Evolutionary conservation across 164 flowering plant genomes (phyloP), one percentile per base, ranked within the genome.

Genomic region (Vitis rotundifolia): DNA sequence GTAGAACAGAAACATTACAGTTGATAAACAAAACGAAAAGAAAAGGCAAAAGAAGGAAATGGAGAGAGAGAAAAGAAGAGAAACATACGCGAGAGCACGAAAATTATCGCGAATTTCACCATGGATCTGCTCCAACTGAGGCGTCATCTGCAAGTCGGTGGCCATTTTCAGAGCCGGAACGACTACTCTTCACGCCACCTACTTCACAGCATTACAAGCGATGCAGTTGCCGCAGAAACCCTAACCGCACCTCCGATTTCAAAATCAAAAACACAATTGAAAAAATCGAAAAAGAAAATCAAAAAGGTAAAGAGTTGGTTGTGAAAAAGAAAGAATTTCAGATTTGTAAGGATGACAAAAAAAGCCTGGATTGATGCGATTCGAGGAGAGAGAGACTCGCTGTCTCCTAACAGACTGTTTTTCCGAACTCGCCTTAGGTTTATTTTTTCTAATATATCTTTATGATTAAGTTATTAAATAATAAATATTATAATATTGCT

Each of bases 51-150:
- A 57, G 1, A 18, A 47, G 53, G 61, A 10, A 9, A 53, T 26
- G 64, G 49, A 67, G 50, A 63, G 69, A 66, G 59, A 49, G 48
- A 50, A 60, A 75, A 19, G 37, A 8, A 18, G 19, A 18, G 58
- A 53, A 56, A 58, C 82, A 60, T 81, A 87, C 93, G 86, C 75
- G 59, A 89, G 85, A 61, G 89, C 91, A 2, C 91, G 94, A 57
- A 93, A 89, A 68, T 86, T 77, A 65, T 95, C 98, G 15, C 82
- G 86, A 73, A 95, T 87, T 80, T 95, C 97, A n/a, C 94, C 98
- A 66, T 95, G 91, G 91, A 91, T 90, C 94, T 89, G 97, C 85
- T 93, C 98, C 85, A 95, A 76, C 80, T 91, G 86, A 72, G 85
- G 80, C 67, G 75, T 77, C 87, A 81, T 81, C 62, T 50, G 77